phyloP scores from a whole-genome alignment of 1,139 yeast species.

The Yamadazyma dushanensis region DNA sequence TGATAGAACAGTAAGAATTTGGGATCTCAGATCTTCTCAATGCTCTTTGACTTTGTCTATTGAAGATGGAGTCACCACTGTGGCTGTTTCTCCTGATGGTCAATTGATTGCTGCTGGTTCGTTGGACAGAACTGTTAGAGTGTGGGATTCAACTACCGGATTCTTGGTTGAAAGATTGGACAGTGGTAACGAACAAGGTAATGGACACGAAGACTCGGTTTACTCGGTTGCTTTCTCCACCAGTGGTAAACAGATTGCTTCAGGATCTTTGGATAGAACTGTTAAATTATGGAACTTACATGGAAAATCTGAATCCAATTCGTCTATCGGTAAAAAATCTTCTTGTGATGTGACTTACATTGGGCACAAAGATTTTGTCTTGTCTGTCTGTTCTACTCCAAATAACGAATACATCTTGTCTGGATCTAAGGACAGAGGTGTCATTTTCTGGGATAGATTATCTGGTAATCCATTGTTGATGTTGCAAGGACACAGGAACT shows the following conservation, averaged over 20 bases:
- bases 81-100: conserved; percentile 96
- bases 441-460: conserved; percentile 92
- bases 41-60: conserved; percentile 86
- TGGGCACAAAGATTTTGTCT: conserved; percentile 95
- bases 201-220: conserved; percentile 96
- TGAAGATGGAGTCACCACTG: conserved; percentile 98
- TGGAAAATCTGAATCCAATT: conserved; percentile 49
- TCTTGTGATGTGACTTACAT: conserved; percentile 90
- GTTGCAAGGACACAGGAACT: conserved; percentile 96
- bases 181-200: conserved; percentile 81
- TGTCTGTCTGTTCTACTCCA: conserved; percentile 92
- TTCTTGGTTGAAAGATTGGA: conserved; percentile 90
- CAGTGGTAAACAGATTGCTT: conserved; percentile 87
- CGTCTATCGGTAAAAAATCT: conserved; percentile 45
- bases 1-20: conserved; percentile 92
- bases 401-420: conserved; percentile 89
- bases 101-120: conserved; percentile 95
- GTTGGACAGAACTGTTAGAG: conserved; percentile 91
- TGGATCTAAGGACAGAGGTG: conserved; percentile 97
- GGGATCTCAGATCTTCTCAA: conserved; percentile 93
- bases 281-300: conserved; percentile 92
- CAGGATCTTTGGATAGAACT: conserved; percentile 94
- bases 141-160: conserved; percentile 96
- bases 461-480: conserved; percentile 91
- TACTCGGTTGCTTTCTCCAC: conserved; percentile 94